A percentile compares a stretch with the other conserved stretches of the same genome.
Conservation (phyloP, 1,284 basidiomycete species). For the Malassezia equina region DNA sequence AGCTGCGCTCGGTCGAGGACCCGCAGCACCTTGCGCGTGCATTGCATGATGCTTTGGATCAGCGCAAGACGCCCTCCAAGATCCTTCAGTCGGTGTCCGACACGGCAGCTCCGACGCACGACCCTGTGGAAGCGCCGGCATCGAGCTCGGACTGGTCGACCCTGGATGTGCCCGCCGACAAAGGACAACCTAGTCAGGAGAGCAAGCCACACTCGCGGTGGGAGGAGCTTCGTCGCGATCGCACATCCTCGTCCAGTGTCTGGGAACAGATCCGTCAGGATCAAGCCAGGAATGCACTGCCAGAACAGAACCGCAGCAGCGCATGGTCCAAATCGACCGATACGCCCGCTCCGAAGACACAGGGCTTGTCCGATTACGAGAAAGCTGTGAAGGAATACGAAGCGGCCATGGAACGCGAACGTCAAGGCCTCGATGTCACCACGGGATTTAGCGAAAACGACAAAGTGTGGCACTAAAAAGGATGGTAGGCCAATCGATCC, state of each 20-base stretch:
- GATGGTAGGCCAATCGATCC: no score
- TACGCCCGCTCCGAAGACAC: background rate
- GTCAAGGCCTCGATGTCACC: slow-evolving; percentile 12
- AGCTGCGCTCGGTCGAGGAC: slow-evolving; percentile 11
- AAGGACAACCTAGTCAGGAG: background rate
- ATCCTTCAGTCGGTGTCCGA: background rate
- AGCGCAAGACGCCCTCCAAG: background rate
- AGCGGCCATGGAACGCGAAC: slow-evolving; percentile 13
- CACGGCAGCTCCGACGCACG: background rate
- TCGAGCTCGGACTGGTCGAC: slow-evolving; percentile 10
- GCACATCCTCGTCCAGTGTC: slow-evolving; percentile 3
- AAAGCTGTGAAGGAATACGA: slow-evolving; percentile 10
- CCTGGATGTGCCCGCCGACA: background rate
- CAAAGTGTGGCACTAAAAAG: background rate
- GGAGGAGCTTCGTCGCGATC: slow-evolving; percentile 14
- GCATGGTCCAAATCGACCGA: background rate
- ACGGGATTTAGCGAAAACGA: slow-evolving; percentile 5
- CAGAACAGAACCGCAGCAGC: background rate
- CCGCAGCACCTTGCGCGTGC: slow-evolving; percentile 11
- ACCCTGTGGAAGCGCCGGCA: slow-evolving; percentile 3
- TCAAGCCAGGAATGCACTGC: background rate
- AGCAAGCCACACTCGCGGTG: slow-evolving; percentile 3
- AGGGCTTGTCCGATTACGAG: slow-evolving; percentile 5
- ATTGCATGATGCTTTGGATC: slow-evolving; percentile 13
- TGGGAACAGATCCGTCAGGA: slow-evolving; percentile 17